These are phyloP conservation scores for Plasmodium blacklocki DNA, from an alignment of 169 alveolate species.

Conservation along the genomic window DNA sequence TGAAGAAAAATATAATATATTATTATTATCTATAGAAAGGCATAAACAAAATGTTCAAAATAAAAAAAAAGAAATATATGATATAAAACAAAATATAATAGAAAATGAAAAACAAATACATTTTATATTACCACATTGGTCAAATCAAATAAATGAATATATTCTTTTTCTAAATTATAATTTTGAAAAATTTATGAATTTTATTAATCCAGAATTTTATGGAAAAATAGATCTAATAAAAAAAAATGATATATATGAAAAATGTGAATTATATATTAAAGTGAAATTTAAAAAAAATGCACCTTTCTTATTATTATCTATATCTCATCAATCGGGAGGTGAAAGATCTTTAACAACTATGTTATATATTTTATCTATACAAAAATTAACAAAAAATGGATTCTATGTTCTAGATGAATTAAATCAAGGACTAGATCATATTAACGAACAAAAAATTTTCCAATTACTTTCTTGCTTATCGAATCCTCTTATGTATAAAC, in stretches of 20 bases:
- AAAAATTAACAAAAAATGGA: conserved; percentile 81
- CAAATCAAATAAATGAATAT: conserved; percentile 61
- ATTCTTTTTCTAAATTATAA: conserved; percentile 77
- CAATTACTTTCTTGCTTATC: conserved; percentile 69
- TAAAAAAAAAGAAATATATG: conserved; percentile 49
- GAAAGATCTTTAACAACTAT: conserved; percentile 86
- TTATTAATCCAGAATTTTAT: conserved; percentile 80
- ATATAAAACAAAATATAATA: conserved; percentile 4
- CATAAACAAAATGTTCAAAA: conserved; percentile 70
- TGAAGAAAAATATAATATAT: conserved; percentile 76
- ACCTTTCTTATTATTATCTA: conserved; percentile 79
- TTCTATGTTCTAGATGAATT: conserved; percentile 85
- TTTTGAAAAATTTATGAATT: conserved; percentile 78
- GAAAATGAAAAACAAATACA: conserved; percentile 20
- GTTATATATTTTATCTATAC: conserved; percentile 84
- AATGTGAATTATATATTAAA: conserved; percentile 77
- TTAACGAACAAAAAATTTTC: conserved; percentile 80
- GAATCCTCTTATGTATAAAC: conserved; percentile 16
- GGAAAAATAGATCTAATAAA: conserved; percentile 82
- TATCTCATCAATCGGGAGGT: conserved; percentile 87
- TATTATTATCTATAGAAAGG: conserved; percentile 57
- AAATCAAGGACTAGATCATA: conserved; percentile 84
- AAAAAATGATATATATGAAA: conserved; percentile 77
- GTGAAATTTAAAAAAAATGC: conserved; percentile 80
- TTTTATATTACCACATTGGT: conserved; percentile 73